Conservation (phyloP, 2,329 filamentous ascomycete genomes). For the Cercospora nicotianae region DNA sequence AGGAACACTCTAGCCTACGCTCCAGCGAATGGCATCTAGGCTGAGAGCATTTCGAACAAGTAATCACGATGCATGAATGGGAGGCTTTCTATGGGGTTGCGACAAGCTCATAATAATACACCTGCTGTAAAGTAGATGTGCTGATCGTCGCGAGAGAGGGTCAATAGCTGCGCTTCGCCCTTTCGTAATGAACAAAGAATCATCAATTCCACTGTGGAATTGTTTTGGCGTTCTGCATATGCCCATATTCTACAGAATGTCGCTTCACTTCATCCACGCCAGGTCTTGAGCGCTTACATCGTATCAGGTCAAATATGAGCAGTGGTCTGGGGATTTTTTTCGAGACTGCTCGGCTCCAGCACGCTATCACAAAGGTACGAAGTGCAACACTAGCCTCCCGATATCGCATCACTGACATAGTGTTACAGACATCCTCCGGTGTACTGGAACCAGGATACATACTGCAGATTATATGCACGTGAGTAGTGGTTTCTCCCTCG, state of each 20-base stretch:
- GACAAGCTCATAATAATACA: not conserved
- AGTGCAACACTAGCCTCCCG: too few relatives aligned
- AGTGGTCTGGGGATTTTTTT: too few relatives aligned
- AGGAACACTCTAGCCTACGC: slow-evolving; percentile 1
- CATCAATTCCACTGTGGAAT: not conserved
- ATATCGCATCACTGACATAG: too few relatives aligned
- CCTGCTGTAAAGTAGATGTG: not conserved
- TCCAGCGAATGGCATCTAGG: slow-evolving; percentile 2
- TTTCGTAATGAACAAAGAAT: not conserved
- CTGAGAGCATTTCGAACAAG: not conserved
- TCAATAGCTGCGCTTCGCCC: not conserved
- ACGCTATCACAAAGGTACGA: too few relatives aligned
- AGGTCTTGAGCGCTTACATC: too few relatives aligned
- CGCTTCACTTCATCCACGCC: not conserved
- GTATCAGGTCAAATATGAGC: too few relatives aligned
- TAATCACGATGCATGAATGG: not conserved
- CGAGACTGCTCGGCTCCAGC: too few relatives aligned
- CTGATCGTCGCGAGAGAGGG: not conserved
- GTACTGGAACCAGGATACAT: too few relatives aligned
- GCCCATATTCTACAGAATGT: not conserved
- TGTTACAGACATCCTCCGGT: too few relatives aligned
- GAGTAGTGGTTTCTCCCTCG: too few relatives aligned
- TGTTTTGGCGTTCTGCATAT: not conserved
- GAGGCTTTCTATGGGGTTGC: not conserved
- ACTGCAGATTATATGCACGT: too few relatives aligned